phyloP scores from a whole-genome alignment of 495 filamentous ascomycete species.

The Neurospora sp. region DNA sequence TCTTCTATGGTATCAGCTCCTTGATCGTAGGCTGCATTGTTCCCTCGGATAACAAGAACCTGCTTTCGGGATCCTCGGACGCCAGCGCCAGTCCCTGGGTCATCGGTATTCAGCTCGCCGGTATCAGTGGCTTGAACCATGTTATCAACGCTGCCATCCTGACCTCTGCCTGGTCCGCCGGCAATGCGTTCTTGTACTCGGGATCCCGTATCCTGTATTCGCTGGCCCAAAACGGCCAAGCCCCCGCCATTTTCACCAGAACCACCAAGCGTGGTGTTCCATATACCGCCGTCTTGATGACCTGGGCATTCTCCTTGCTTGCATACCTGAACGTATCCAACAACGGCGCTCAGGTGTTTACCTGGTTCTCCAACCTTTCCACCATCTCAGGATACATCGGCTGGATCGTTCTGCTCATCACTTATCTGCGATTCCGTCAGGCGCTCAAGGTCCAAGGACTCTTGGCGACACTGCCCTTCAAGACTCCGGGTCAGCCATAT shows the following conservation, averaged over 20 bases:
- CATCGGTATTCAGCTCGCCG: slow-evolving; percentile 35
- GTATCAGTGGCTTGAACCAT: slow-evolving; percentile 36
- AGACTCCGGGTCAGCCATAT: slow-evolving; percentile 33
- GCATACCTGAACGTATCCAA: slow-evolving; percentile 53
- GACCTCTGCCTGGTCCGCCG: slow-evolving; percentile 45
- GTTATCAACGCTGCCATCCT: slow-evolving; percentile 39
- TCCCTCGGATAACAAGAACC: slow-evolving; percentile 41
- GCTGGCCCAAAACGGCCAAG: slow-evolving; percentile 52
- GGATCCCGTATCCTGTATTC: slow-evolving; percentile 70
- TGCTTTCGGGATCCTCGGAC: slow-evolving; percentile 43
- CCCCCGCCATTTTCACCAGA: slow-evolving; percentile 45
- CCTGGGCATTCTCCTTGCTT: slow-evolving; percentile 43
- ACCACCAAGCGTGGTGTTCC: slow-evolving; percentile 53
- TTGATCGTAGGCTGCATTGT: slow-evolving; percentile 63
- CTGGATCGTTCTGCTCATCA: slow-evolving; percentile 41
- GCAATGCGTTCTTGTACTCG: slow-evolving; percentile 74
- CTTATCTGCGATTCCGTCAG: slow-evolving; percentile 38
- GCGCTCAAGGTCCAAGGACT: slow-evolving; percentile 29
- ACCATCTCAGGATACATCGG: slow-evolving; percentile 40
- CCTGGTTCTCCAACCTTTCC: slow-evolving; percentile 46
- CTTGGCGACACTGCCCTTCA: slow-evolving; percentile 29
- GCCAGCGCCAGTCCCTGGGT: slow-evolving; percentile 57
- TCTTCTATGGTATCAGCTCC: slow-evolving; percentile 63
- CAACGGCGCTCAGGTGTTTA: slow-evolving; percentile 46
- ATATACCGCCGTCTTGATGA: slow-evolving; percentile 48